A percentile compares a stretch with the other conserved stretches of the same genome.
phyloP scores from a whole-genome alignment of 2,329 filamentous ascomycete species.

The Monosporascus sp. region DNA sequence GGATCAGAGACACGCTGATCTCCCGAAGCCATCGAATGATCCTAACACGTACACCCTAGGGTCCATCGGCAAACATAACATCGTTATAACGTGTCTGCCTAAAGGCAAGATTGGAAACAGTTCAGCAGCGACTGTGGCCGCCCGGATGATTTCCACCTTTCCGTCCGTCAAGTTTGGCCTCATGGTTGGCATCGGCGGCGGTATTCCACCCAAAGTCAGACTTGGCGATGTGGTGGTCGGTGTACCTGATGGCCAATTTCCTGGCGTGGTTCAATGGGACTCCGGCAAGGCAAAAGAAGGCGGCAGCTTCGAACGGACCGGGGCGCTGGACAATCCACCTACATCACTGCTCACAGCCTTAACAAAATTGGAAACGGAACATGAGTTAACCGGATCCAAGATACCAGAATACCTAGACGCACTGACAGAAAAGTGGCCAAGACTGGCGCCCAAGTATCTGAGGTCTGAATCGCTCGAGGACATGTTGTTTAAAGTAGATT shows the following conservation, averaged over 20 bases:
- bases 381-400: conserved; percentile 9
- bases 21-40: conserved; percentile 2
- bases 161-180: conserved; percentile 30
- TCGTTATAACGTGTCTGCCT: conserved; percentile 17
- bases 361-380: conserved; percentile 8
- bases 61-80: conserved; percentile 12
- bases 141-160: conserved; percentile 26
- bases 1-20: conserved; percentile 9
- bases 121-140: conserved; percentile 26
- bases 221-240: conserved; percentile 22
- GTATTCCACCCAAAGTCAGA: conserved; percentile 12
- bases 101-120: conserved; percentile 26
- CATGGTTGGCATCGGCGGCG: conserved; percentile 37
- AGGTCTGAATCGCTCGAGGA: conserved; percentile 11
- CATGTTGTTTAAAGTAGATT: conserved; percentile 7
- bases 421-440: conserved; percentile 9
- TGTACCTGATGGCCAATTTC: conserved; percentile 4
- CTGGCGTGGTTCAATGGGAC: conserved; percentile 20
- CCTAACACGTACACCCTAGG: conserved; percentile 16
- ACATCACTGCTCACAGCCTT: conserved; percentile 11
- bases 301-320: conserved; percentile 11
- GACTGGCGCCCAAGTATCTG: conserved; percentile 10
- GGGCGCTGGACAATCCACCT: conserved; percentile 13
- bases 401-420: conserved; percentile 13
- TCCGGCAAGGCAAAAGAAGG: conserved; percentile 12